These are phyloP conservation scores for Omphalea diandra DNA, from an alignment of 441 rosid genomes.

Conservation along the genomic window DNA sequence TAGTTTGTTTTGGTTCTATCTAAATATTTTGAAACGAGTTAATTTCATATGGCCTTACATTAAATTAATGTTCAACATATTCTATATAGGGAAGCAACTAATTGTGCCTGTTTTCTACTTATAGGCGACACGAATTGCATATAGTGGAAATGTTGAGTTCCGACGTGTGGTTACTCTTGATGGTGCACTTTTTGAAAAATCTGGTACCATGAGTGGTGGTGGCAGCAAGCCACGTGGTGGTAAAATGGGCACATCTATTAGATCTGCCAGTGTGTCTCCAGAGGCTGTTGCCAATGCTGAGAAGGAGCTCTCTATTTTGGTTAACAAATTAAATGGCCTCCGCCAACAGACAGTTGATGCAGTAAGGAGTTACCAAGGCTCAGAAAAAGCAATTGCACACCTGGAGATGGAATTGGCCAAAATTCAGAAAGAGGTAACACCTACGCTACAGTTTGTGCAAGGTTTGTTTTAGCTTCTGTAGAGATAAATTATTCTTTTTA, in stretches of 20 bases:
- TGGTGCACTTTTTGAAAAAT: constrained; percentile 92
- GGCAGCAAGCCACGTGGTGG: constrained; percentile 97
- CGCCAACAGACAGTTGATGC: constrained; percentile 65
- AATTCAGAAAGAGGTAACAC: constrained; percentile 76
- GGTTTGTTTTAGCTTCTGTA: constrained; percentile 19
- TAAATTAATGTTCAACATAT: background rate
- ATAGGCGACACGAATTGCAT: constrained; percentile 91
- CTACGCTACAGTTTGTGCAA: constrained; percentile 1
- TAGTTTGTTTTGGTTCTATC: background rate
- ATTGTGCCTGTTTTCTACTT: constrained; percentile 18
- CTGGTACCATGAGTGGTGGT: constrained; percentile 99
- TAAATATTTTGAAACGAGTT: background rate
- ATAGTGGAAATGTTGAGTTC: constrained; percentile 74
- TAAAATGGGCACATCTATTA: constrained; percentile 94
- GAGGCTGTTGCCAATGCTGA: constrained; percentile 72
- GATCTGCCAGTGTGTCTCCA: constrained; percentile 65
- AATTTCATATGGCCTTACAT: background rate
- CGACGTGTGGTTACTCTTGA: constrained; percentile 93
- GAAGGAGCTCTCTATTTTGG: constrained; percentile 61
- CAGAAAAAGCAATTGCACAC: constrained; percentile 59
- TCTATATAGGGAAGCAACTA: too few species aligned
- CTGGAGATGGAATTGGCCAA: constrained; percentile 91
- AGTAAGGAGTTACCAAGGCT: constrained; percentile 55
- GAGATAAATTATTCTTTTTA: constrained; percentile 18
- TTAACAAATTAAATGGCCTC: constrained; percentile 50